Evolutionary conservation across 2,329 filamentous ascomycete genomes (phyloP).

Genomic region (Rutstroemia sp.): DNA sequence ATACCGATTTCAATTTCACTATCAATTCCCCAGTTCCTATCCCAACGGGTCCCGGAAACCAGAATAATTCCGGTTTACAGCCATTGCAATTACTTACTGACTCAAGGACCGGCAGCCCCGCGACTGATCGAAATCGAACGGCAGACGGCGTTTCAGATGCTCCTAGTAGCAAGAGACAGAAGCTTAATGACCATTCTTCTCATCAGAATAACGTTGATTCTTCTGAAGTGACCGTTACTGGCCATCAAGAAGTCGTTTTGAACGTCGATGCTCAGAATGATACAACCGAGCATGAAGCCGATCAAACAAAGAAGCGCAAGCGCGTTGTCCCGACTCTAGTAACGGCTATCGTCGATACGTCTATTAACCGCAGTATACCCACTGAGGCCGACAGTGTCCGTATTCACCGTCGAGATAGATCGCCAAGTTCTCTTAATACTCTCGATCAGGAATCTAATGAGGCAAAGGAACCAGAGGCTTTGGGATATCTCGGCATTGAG

Average conservation of each 20-base stretch:
- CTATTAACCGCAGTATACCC: conserved; percentile 18
- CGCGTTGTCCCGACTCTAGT: conserved; percentile 27
- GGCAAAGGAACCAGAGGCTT: too few species aligned
- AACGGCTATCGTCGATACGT: conserved; percentile 18
- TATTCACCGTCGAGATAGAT: neutral
- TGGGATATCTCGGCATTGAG: conserved; percentile 33
- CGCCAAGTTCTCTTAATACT: too few species aligned
- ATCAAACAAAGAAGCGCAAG: conserved; percentile 26
- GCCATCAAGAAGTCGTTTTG: neutral
- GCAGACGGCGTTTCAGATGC: neutral
- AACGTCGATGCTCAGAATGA: too few species aligned
- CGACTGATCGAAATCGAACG: neutral
- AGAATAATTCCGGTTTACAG: neutral
- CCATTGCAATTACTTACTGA: neutral
- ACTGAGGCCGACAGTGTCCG: conserved; percentile 18
- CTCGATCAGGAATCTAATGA: too few species aligned
- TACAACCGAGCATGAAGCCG: neutral
- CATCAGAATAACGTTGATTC: neutral
- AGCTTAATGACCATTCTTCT: neutral
- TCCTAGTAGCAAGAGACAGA: neutral
- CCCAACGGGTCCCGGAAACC: neutral
- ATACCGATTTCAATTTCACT: conserved; percentile 1
- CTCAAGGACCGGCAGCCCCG: neutral
- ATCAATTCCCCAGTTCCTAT: conserved; percentile 7
- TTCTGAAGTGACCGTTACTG: neutral